Evolutionary conservation across 1,284 basidiomycete species (phyloP).

Genomic region (Athelia sp.): DNA sequence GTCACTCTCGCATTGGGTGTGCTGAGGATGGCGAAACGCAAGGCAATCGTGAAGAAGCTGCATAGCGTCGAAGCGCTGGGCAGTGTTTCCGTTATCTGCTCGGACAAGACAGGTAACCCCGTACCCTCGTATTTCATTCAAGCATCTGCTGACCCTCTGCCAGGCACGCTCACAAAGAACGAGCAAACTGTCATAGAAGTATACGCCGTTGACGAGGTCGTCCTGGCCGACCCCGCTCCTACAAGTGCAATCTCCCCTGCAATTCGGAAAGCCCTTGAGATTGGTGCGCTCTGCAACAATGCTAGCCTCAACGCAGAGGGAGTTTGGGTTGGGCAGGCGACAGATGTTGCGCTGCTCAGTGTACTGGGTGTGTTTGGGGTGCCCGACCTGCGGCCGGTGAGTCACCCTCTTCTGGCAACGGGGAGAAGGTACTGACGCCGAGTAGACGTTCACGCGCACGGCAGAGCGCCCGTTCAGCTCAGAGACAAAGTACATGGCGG

Average conservation of each 20-base stretch:
- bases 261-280: constrained; percentile 57
- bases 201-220: constrained; percentile 81
- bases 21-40: constrained; percentile 88
- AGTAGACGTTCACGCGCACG: constrained; percentile 68
- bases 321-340: constrained; percentile 82
- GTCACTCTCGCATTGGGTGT: constrained; percentile 96
- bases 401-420: constrained; percentile 21
- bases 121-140: too few relatives aligned
- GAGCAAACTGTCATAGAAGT: constrained; percentile 91
- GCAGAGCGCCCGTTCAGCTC: constrained; percentile 89
- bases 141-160: constrained; percentile 6
- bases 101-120: constrained; percentile 98
- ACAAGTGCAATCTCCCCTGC: constrained; percentile 41
- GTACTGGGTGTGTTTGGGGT: constrained; percentile 70
- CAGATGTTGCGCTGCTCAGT: constrained; percentile 90
- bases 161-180: constrained; percentile 94
- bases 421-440: constrained; percentile 7
- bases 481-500: constrained; percentile 89
- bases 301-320: constrained; percentile 71
- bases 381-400: constrained; percentile 66
- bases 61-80: constrained; percentile 95
- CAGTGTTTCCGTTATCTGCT: constrained; percentile 93
- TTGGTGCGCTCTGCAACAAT: constrained; percentile 73
- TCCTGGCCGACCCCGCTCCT: constrained; percentile 55
- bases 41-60: constrained; percentile 95